Percentiles rank a stretch among this genome's conserved stretches.
These are phyloP conservation scores for Citrus inodora DNA, from an alignment of 345 rosid species.

Conservation along the genomic window DNA sequence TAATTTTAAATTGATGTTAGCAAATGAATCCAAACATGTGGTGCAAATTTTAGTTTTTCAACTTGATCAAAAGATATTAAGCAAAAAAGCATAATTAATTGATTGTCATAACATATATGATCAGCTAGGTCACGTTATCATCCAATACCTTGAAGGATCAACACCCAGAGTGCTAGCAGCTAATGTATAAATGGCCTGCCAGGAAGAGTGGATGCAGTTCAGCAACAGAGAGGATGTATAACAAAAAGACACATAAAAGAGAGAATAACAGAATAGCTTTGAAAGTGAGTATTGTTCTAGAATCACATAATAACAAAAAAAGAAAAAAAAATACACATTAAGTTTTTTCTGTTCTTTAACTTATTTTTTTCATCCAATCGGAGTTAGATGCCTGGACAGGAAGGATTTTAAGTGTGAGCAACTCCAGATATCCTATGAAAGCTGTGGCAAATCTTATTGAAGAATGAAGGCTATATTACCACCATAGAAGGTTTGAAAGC, in stretches of 20 bases:
- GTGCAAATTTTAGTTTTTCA: neutral
- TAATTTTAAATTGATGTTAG: neutral
- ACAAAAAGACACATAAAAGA: neutral
- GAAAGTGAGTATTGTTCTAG: neutral
- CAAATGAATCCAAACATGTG: neutral
- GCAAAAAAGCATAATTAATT: neutral
- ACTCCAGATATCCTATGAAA: neutral
- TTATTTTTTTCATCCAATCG: neutral
- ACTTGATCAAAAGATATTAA: neutral
- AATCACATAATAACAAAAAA: neutral
- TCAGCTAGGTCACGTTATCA: neutral
- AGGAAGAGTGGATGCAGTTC: conserved; percentile 8
- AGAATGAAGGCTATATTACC: neutral
- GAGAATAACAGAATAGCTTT: neutral
- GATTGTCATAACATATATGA: neutral
- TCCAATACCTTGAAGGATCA: conserved; percentile 73
- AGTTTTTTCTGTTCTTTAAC: neutral
- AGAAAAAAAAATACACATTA: neutral
- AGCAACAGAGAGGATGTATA: neutral
- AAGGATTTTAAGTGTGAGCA: neutral
- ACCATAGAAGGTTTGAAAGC: neutral
- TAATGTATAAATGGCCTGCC: conserved; percentile 78
- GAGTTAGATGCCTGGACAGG: neutral
- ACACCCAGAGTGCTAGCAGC: conserved; percentile 89
- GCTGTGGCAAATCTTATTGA: neutral